phyloP scores from a whole-genome alignment of 2,329 filamentous ascomycete species.

The Cadophora luteo-olivacea region DNA sequence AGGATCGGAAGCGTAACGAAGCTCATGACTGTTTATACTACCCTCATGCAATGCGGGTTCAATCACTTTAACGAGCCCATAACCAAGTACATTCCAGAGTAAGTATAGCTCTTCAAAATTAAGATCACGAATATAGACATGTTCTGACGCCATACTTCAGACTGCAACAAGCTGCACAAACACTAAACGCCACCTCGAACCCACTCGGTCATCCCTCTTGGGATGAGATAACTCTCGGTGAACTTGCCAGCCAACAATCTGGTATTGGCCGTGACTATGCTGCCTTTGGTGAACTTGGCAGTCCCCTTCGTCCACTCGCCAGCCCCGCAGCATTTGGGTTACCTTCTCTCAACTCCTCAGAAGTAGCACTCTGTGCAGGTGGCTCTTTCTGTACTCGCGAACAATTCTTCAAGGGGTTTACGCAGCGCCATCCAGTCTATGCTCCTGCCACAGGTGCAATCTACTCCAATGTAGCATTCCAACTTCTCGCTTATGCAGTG shows the following conservation, averaged over 20 bases:
- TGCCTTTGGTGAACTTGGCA: constrained; percentile 24
- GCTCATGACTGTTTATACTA: constrained; percentile 51
- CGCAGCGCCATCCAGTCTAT: constrained; percentile 42
- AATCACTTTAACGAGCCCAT: constrained; percentile 49
- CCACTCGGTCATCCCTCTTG: constrained; percentile 32
- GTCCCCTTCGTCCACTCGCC: constrained; percentile 31
- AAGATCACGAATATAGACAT: too few species aligned
- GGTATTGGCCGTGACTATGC: constrained; percentile 25
- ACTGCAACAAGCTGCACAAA: constrained; percentile 37
- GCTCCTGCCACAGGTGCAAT: constrained; percentile 45
- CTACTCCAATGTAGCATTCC: constrained; percentile 49
- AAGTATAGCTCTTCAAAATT: not conserved
- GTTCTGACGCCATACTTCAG: not conserved
- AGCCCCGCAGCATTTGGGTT: constrained; percentile 42
- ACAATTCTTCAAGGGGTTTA: constrained; percentile 32
- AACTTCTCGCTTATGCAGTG: constrained; percentile 49
- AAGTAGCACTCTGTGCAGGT: constrained; percentile 38
- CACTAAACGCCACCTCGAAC: constrained; percentile 21
- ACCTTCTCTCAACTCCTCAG: constrained; percentile 40
- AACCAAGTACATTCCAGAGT: constrained; percentile 51
- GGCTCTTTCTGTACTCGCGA: constrained; percentile 40
- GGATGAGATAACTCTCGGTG: constrained; percentile 9
- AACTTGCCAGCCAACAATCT: not conserved
- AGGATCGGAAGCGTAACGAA: constrained; percentile 53
- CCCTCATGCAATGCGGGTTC: constrained; percentile 50